phyloP scores from a whole-genome alignment of 768 basidiomycete genomes.

The Russula olivacea region DNA sequence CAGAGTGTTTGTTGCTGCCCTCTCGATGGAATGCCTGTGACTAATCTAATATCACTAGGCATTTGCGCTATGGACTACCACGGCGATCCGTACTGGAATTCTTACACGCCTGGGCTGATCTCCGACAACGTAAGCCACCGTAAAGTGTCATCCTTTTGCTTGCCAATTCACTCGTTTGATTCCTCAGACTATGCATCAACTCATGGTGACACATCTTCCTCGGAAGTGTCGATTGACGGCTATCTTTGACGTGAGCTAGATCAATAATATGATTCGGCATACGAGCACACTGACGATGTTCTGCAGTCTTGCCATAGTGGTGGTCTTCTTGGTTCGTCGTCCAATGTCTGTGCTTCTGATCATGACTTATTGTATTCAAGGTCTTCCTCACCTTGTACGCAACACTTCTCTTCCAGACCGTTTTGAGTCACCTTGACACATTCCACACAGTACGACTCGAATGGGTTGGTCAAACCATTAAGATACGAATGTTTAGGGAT shows the following conservation, averaged over 20 bases:
- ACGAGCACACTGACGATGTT: not conserved
- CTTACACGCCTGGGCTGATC: not conserved
- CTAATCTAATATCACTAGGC: not conserved
- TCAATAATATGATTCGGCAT: not conserved
- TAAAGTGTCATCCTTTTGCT: too few species aligned
- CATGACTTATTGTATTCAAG: not conserved
- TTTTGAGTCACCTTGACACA: not conserved
- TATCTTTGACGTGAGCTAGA: constrained; percentile 1
- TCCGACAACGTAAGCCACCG: not conserved
- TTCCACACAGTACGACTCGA: not conserved
- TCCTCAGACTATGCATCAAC: not conserved
- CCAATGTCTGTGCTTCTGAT: not conserved
- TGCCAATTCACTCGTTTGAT: not conserved
- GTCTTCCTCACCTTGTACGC: constrained; percentile 7
- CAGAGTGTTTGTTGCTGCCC: not conserved
- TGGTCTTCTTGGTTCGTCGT: constrained; percentile 4
- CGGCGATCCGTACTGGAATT: too few species aligned
- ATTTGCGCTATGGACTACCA: not conserved
- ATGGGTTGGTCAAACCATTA: not conserved
- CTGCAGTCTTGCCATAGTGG: constrained; percentile 6
- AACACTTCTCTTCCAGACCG: not conserved
- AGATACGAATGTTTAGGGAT: not conserved
- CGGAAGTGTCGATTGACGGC: constrained; percentile 8
- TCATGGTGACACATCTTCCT: constrained; percentile 7
- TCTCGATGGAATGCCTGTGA: not conserved